phyloP scores from a whole-genome alignment of 352 stramenopile genomes.

The Pythium periplocum region DNA sequence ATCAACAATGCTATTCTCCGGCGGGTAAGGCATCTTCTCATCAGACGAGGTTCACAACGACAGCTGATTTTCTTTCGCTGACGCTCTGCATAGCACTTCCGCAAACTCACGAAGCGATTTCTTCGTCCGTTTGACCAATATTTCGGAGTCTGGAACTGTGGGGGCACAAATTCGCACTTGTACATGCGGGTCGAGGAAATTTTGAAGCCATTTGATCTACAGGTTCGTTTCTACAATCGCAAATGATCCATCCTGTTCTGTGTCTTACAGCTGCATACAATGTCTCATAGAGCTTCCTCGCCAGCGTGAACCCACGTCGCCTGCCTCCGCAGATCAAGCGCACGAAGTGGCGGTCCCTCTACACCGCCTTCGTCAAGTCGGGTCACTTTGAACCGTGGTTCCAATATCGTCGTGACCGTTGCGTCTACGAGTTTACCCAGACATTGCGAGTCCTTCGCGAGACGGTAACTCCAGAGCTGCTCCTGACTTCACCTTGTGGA shows the following conservation, averaged over 20 bases:
- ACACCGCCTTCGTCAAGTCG: slow-evolving; percentile 63
- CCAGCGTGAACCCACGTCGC: slow-evolving; percentile 45
- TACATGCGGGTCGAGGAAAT: slow-evolving; percentile 65
- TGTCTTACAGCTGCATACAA: too few relatives aligned
- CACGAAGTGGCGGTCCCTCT: slow-evolving; percentile 63
- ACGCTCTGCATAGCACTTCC: slow-evolving; percentile 55
- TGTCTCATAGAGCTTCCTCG: slow-evolving; percentile 33
- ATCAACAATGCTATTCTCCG: slow-evolving; percentile 86
- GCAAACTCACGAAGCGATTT: slow-evolving; percentile 78
- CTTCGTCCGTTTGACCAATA: slow-evolving; percentile 86
- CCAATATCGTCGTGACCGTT: slow-evolving; percentile 53
- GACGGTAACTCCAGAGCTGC: slow-evolving; percentile 28
- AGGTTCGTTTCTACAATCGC: slow-evolving; percentile 13
- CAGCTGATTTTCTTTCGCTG: not conserved
- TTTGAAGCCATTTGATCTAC: slow-evolving; percentile 70
- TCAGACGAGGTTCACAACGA: not conserved
- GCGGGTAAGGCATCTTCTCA: slow-evolving; percentile 29
- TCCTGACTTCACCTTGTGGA: slow-evolving; percentile 14
- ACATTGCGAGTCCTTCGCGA: slow-evolving; percentile 50
- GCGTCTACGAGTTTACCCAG: slow-evolving; percentile 57
- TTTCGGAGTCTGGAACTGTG: slow-evolving; percentile 77
- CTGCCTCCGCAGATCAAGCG: slow-evolving; percentile 57
- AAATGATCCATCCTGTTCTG: too few relatives aligned
- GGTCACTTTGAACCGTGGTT: slow-evolving; percentile 81
- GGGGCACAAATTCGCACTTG: slow-evolving; percentile 46